phyloP scores from a whole-genome alignment of 768 basidiomycete genomes.

The Podaxis pistillaris region DNA sequence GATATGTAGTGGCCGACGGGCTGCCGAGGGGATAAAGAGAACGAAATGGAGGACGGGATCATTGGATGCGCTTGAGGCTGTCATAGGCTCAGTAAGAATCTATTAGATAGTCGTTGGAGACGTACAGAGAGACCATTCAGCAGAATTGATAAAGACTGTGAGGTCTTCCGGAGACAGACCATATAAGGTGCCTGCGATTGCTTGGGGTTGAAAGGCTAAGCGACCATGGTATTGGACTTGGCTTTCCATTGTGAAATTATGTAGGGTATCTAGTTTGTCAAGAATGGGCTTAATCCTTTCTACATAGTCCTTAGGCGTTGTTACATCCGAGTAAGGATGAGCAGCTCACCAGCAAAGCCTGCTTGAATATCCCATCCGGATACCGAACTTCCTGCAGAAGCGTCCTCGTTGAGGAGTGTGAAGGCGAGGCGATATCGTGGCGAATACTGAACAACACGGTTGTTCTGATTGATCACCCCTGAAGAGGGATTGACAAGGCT shows the following conservation, averaged over 20 bases:
- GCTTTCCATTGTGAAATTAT: constrained; percentile 93
- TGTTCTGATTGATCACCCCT: neutral
- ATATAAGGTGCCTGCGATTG: constrained; percentile 40
- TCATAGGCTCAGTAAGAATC: neutral
- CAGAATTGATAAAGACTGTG: constrained; percentile 93
- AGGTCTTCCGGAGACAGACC: constrained; percentile 78
- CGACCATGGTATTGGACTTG: constrained; percentile 93
- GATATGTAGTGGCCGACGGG: constrained; percentile 70
- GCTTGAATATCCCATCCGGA: constrained; percentile 71
- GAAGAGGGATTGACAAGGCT: constrained; percentile 4
- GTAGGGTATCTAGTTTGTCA: constrained; percentile 56
- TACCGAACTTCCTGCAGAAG: constrained; percentile 58
- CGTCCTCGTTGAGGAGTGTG: constrained; percentile 89
- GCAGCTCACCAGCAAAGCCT: constrained; percentile 59
- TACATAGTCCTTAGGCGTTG: constrained; percentile 4
- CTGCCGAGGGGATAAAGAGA: constrained; percentile 76
- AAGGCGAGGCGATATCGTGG: constrained; percentile 86
- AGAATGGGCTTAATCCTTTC: constrained; percentile 69
- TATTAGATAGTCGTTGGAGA: neutral
- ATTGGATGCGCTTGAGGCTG: constrained; percentile 90
- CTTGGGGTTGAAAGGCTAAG: constrained; percentile 69
- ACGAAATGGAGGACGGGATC: constrained; percentile 95
- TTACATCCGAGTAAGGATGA: neutral
- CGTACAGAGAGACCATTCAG: constrained; percentile 91
- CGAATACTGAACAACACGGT: constrained; percentile 70